Evolutionary conservation across 306 rosid genomes (phyloP), one percentile per base, ranked within the genome.

Genomic region (Gynostemma pentaphyllum): DNA sequence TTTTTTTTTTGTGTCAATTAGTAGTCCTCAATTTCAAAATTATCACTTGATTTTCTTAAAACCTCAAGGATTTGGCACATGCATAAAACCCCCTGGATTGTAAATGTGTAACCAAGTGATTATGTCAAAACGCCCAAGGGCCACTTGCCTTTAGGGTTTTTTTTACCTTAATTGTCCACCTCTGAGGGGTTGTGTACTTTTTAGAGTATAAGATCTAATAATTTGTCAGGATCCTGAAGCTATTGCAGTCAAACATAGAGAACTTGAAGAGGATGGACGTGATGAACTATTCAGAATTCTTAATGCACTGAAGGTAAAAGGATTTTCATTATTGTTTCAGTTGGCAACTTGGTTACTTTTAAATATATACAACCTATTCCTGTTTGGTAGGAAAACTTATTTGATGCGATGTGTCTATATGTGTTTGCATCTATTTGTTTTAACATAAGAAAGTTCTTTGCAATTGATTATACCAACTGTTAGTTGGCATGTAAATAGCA

Each of bases 301-400:
- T 39, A 72, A 68, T 73, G 76, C 83, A 27, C 70, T 92, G 62
- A 76, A 92, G 99, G 96, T 92, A 86, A 50, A 30, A 18, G 24
- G 10, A 36, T 18, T 40, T 11, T 7, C 22, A 34, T 19, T 37
- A 32, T 29, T 11, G 24, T 16, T 60, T 16, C 4, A 9, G 30
- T 23, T 61, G 30, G 53, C 4, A 28, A 29, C 27, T 63, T 63
- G 19, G 27, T 44, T 64, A 9, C n/a, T 44, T 44, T 37, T 27
- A 9, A 14, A 64, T 64, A 64, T 64, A 32, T 44, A 29, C 55
- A 40, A 16, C 51, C 39, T 34, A 13, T 41, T 53, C 46, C 42
- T 53, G 6, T 50, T 44, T 13, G 21, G 42, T 39, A 15, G 44
- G 30, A 28, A 5, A 42, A 3, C 9, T 15, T 27, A 15, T 63